phyloP scores from a whole-genome alignment of 2,329 filamentous ascomycete species.

The Pseudogymnoascus sp. region DNA sequence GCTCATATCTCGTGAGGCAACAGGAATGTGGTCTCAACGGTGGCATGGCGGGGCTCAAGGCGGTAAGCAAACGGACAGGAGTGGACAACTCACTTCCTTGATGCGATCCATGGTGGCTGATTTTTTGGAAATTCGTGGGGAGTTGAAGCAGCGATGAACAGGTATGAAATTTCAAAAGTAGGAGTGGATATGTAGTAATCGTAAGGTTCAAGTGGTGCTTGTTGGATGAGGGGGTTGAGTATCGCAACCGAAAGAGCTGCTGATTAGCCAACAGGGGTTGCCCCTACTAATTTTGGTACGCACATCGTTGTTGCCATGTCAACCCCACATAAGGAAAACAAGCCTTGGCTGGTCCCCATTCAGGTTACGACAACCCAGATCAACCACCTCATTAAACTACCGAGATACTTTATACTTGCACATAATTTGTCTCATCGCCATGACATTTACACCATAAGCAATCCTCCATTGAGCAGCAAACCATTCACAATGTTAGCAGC shows the following conservation, averaged over 20 bases:
- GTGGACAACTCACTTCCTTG: conserved; percentile 62
- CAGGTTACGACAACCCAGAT: conserved; percentile 2
- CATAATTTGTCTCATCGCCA: neutral
- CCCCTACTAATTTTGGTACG: conserved; percentile 3
- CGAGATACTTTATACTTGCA: conserved; percentile 2
- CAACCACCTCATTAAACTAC: conserved; percentile 7
- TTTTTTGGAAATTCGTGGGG: conserved; percentile 13
- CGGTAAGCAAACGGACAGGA: neutral
- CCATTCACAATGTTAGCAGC: conserved; percentile 59
- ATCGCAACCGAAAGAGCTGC: conserved; percentile 4
- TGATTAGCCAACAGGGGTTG: conserved; percentile 9
- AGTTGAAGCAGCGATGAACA: neutral
- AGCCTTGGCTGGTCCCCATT: conserved; percentile 6
- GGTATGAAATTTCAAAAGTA: conserved; percentile 1
- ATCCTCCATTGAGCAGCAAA: neutral
- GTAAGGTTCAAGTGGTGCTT: conserved; percentile 7
- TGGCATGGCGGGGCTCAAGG: conserved; percentile 1
- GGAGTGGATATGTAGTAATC: neutral
- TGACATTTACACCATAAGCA: conserved; percentile 4
- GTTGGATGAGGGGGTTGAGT: conserved; percentile 7
- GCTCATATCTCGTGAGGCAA: neutral
- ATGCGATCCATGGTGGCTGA: conserved; percentile 68
- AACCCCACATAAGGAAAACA: conserved; percentile 4
- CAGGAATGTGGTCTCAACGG: neutral
- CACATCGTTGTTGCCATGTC: conserved; percentile 6